These are phyloP conservation scores for Leersia perrieri DNA, from an alignment of 176 grass and related monocot species.

Conservation along the genomic window DNA sequence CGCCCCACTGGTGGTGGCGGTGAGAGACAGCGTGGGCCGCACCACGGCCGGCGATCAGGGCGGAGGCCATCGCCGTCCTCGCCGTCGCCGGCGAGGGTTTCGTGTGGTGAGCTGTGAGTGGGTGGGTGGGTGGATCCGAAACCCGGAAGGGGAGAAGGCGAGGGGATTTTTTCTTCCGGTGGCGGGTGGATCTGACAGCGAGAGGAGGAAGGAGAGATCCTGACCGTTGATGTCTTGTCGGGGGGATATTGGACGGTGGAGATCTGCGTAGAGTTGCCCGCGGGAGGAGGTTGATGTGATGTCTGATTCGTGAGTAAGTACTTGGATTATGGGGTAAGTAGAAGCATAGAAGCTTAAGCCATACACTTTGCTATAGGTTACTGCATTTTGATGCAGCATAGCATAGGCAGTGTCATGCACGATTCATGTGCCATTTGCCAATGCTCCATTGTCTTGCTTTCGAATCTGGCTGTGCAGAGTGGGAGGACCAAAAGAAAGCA, in stretches of 20 bases:
- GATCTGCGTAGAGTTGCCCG: neutral
- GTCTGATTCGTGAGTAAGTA: neutral
- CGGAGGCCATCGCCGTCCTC: constrained; percentile 78
- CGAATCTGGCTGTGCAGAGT: neutral
- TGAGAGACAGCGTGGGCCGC: too few species aligned
- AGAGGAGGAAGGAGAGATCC: neutral
- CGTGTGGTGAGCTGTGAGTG: neutral
- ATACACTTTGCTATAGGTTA: too few species aligned
- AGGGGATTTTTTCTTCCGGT: neutral
- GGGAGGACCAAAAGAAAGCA: neutral
- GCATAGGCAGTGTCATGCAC: too few species aligned
- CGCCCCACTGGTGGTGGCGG: constrained; percentile 50
- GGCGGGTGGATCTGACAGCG: neutral
- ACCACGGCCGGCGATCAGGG: constrained; percentile 57
- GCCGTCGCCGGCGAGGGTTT: constrained; percentile 38
- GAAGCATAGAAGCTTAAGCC: neutral
- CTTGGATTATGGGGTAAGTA: neutral
- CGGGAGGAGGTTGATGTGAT: neutral
- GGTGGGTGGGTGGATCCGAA: constrained; percentile 34
- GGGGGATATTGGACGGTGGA: neutral
- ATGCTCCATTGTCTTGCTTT: neutral
- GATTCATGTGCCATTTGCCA: neutral
- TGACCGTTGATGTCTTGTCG: neutral
- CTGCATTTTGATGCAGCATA: too few species aligned
- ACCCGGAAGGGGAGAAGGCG: neutral